Evolutionary conservation across 2,329 filamentous ascomycete species (phyloP).

Genomic region (Colletotrichum sublineola): DNA sequence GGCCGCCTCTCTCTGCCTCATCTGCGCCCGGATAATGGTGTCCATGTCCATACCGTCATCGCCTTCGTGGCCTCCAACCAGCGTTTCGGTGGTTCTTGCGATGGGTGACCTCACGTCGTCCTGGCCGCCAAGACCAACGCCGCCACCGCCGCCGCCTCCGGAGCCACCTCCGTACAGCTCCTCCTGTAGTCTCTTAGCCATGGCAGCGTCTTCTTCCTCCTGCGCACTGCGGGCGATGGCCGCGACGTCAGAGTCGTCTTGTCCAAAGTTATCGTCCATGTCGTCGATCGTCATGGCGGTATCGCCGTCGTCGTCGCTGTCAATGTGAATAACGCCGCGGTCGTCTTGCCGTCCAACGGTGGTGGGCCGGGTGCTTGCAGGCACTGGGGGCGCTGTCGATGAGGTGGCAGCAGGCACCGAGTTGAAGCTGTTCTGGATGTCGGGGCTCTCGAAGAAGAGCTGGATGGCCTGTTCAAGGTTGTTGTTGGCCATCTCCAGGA

Average conservation of each 20-base stretch:
- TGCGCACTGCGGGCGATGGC: constrained; percentile 63
- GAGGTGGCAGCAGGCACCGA: constrained; percentile 53
- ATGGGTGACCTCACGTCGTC: constrained; percentile 90
- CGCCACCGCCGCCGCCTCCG: constrained; percentile 49
- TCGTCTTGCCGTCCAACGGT: constrained; percentile 63
- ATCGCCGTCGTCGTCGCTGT: constrained; percentile 79
- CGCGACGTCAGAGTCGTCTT: constrained; percentile 53
- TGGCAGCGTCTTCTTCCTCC: constrained; percentile 91
- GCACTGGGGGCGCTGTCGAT: constrained; percentile 48
- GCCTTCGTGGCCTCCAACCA: constrained; percentile 75
- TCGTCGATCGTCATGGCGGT: constrained; percentile 55
- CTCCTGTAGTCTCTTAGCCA: constrained; percentile 92
- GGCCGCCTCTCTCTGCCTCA: constrained; percentile 58
- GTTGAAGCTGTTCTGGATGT: constrained; percentile 68
- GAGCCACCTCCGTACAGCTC: constrained; percentile 79
- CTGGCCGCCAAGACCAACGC: constrained; percentile 57
- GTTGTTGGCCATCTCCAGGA: constrained; percentile 86
- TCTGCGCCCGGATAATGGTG: constrained; percentile 69
- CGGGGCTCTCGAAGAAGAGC: constrained; percentile 91
- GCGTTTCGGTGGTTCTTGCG: constrained; percentile 88
- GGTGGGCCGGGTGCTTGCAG: constrained; percentile 46
- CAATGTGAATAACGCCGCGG: constrained; percentile 77
- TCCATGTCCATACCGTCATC: constrained; percentile 70
- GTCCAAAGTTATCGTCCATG: constrained; percentile 54
- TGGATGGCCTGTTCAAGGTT: constrained; percentile 89